phyloP scores from a whole-genome alignment of 202 grass and related monocot genomes.

The Zizania palustris region DNA sequence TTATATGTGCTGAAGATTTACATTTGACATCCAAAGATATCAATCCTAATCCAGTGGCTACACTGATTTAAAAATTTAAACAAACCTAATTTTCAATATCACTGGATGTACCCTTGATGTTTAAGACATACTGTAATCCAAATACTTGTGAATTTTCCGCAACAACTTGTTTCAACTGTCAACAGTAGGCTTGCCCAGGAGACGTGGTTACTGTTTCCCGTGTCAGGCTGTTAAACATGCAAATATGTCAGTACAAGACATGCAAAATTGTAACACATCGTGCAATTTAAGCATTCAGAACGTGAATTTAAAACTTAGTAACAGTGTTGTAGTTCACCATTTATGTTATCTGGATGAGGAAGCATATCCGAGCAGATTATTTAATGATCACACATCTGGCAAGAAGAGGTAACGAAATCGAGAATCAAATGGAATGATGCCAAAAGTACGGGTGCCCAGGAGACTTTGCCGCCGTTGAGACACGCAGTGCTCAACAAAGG shows the following conservation, averaged over 20 bases:
- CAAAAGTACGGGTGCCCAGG: slow-evolving; percentile 63
- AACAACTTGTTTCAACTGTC: background rate
- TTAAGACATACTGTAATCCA: background rate
- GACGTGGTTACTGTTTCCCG: background rate
- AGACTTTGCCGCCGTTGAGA: slow-evolving; percentile 86
- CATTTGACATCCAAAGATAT: background rate
- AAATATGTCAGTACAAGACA: background rate
- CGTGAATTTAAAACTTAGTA: background rate
- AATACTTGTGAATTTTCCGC: background rate
- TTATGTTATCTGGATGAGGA: slow-evolving; percentile 5
- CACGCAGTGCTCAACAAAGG: slow-evolving; percentile 79
- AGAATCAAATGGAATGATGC: slow-evolving; percentile 86
- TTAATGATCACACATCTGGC: slow-evolving; percentile 49
- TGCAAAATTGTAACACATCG: background rate
- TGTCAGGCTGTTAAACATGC: slow-evolving; percentile 30
- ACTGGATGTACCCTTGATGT: background rate
- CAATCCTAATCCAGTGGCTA: background rate
- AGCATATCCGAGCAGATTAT: slow-evolving; percentile 6
- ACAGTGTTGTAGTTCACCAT: slow-evolving; percentile 17
- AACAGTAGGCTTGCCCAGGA: background rate
- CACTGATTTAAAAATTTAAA: background rate
- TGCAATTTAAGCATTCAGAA: background rate
- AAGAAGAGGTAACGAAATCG: slow-evolving; percentile 90
- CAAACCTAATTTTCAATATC: background rate
- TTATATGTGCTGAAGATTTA: slow-evolving; percentile 14